Base-by-base conservation (phyloP, 345 rosid species). In the Nephelium lappaceum region DNA sequence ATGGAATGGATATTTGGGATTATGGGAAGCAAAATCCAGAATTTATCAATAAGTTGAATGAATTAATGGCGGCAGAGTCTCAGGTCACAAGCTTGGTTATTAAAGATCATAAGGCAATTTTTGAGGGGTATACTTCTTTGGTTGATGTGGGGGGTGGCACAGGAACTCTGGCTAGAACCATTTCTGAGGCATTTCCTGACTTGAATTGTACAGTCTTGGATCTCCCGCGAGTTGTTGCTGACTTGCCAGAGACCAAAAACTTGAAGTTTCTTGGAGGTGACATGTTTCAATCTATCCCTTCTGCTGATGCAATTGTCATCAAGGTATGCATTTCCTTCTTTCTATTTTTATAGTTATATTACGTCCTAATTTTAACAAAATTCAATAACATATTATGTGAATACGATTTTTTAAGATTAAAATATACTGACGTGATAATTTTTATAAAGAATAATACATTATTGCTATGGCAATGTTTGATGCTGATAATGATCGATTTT, bases 31-130 rank as follows among this genome's bases (percentile, higher is more conserved):
- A 76, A 1, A 45, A 84, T 0, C 78, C 80, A 0, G 31, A 75
- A 62, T 0, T 75, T 14, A 51, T 31, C 10, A 14, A 5, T 1
- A 7, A 47, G 0, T 73, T 86, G 31, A 76, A 80, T 23, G 77
- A 74, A 2, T 73, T 70, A 18, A 81, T 90, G 90, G 85, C 82
- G 0, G 38, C 81, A 0, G 89, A 89, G 57, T 36, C 81, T 8
- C 38, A 11, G 0, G 4, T 89, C 8, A 72, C 77, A 36, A 53
- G 39, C 1, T 24, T 41, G 9, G 67, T 71, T 8, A 11, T 85
- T 67, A 45, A 55, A 3, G 77, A 63, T 3, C 39, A 65, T 11
- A 79, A 38, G 64, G 67, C 31, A 41, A 57, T 84, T 0, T 82
- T 79, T 18, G 69, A 79, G 11, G 81, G 80, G 11, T 16, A 79